Percentiles rank a stretch among this genome's conserved stretches.
Evolutionary conservation across 495 filamentous ascomycete species (phyloP).

Genomic region (Neurospora hispaniola): DNA sequence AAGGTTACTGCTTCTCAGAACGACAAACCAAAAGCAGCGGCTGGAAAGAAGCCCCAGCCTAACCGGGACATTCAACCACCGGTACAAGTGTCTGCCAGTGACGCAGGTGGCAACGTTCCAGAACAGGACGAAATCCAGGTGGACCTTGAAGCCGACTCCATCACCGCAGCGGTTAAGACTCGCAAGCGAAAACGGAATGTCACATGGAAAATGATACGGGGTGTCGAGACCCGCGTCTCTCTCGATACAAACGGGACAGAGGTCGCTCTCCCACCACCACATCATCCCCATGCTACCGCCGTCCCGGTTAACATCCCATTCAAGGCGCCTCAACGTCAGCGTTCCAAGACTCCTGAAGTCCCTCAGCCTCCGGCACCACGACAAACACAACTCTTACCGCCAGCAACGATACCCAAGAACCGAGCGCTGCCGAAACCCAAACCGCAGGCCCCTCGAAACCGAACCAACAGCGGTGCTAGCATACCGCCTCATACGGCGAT

Average conservation of each 20-base stretch:
- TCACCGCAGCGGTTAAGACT: slow-evolving; percentile 28
- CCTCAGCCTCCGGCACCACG: not conserved
- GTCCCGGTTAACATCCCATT: not conserved
- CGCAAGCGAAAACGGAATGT: slow-evolving; percentile 28
- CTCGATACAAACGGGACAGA: slow-evolving; percentile 3
- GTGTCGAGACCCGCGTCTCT: slow-evolving; percentile 24
- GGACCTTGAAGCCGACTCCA: slow-evolving; percentile 17
- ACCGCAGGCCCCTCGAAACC: not conserved
- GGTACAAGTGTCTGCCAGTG: not conserved
- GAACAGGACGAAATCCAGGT: not conserved
- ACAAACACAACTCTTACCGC: not conserved
- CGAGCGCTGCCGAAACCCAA: not conserved
- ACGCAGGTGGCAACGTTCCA: not conserved
- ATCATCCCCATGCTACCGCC: not conserved
- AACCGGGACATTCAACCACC: not conserved
- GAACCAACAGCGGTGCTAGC: not conserved
- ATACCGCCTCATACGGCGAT: not conserved
- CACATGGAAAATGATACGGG: slow-evolving; percentile 27
- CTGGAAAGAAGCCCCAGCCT: not conserved
- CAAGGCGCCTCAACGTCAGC: not conserved
- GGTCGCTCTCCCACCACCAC: not conserved
- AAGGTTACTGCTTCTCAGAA: not conserved
- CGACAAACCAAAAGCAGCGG: not conserved
- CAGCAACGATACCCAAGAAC: not conserved
- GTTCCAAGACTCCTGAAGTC: not conserved